These are phyloP conservation scores for Acer saccharum DNA, from an alignment of 345 rosid species.

Conservation along the genomic window DNA sequence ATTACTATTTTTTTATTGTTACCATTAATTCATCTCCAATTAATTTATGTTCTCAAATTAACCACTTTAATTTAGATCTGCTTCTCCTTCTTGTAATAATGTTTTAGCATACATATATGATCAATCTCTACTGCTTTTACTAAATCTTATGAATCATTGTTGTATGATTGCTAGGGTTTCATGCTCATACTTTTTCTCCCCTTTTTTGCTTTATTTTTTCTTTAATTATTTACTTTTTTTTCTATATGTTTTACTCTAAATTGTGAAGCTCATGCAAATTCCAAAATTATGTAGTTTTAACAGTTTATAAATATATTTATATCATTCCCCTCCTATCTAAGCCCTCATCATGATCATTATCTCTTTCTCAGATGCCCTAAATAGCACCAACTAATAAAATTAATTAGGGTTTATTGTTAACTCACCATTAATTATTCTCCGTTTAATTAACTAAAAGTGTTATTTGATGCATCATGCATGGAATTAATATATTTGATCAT, in stretches of 20 bases:
- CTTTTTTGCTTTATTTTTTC: too few species aligned
- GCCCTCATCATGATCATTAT: too few species aligned
- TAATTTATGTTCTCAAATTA: too few species aligned
- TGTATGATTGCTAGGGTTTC: slow-evolving; percentile 5
- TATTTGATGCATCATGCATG: not conserved
- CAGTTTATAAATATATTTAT: too few species aligned
- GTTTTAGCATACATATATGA: not conserved
- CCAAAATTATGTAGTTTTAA: too few species aligned
- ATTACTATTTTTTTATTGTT: not conserved
- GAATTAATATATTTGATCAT: not conserved
- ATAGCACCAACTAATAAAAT: too few species aligned
- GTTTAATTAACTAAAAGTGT: too few species aligned
- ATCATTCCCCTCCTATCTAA: not conserved
- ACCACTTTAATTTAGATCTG: not conserved
- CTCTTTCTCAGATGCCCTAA: not conserved
- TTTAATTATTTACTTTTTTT: not conserved
- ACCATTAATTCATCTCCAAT: not conserved
- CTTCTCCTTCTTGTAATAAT: not conserved
- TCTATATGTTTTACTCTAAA: not conserved
- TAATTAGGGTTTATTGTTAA: not conserved
- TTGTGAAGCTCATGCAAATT: too few species aligned
- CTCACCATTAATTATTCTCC: not conserved
- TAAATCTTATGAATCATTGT: not conserved
- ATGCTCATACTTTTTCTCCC: not conserved
- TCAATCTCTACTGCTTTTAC: not conserved